A percentile compares a stretch with the other conserved stretches of the same genome.
These are phyloP conservation scores for Coleophoma eucalyptorum DNA, from an alignment of 2,329 filamentous ascomycete species.

Conservation along the genomic window DNA sequence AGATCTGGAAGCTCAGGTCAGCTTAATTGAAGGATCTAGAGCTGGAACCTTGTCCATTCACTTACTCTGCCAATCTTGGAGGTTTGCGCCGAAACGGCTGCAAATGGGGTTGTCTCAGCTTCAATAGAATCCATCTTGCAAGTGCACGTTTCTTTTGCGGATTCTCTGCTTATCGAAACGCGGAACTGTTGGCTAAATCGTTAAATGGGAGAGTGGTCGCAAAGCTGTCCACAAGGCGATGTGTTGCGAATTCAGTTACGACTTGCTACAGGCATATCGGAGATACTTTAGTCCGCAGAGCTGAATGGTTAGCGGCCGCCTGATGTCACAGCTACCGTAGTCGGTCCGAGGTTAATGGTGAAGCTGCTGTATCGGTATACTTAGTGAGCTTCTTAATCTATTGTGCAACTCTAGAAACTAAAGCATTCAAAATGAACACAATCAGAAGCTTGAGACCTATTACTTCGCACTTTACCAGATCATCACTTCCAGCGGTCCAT, in stretches of 20 bases:
- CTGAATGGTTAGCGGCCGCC: too few species aligned
- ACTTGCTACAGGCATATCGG: not conserved
- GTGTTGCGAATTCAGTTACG: not conserved
- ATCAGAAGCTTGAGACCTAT: conserved; percentile 23
- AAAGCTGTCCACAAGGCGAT: too few species aligned
- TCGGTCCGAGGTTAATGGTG: too few species aligned
- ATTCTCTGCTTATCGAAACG: too few species aligned
- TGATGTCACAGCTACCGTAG: too few species aligned
- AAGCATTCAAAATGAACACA: conserved; percentile 20
- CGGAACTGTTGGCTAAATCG: too few species aligned
- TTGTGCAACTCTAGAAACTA: not conserved
- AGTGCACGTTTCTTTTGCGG: too few species aligned
- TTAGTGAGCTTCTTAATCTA: too few species aligned
- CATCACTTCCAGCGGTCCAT: conserved; percentile 21
- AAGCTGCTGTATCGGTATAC: too few species aligned
- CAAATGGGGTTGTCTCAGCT: conserved; percentile 88
- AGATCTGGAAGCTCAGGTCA: conserved; percentile 56
- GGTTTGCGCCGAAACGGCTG: conserved; percentile 82
- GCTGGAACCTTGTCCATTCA: conserved; percentile 12
- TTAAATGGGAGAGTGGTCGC: too few species aligned
- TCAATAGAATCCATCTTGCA: conserved; percentile 75
- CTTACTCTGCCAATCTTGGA: conserved; percentile 68
- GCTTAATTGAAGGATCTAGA: too few species aligned
- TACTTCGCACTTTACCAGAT: conserved; percentile 23
- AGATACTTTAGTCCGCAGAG: too few species aligned